Base-by-base conservation (phyloP, 768 basidiomycete species). In the Kondoa malvinella region DNA sequence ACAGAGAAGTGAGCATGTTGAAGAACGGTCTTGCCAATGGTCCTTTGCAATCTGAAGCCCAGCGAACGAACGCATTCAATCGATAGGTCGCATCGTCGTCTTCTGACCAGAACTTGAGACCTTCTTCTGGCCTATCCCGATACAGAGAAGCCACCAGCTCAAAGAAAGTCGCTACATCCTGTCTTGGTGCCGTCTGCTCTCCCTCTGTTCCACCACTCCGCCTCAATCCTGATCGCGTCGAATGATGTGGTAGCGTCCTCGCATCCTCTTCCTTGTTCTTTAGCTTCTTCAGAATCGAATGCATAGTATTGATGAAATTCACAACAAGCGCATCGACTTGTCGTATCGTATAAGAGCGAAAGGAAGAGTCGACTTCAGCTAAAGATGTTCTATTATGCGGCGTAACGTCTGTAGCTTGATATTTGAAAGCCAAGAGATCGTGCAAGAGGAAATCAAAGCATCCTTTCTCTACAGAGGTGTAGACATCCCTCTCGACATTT, bases 261-360 rank as follows among this genome's bases (percentile, higher is more conserved):
- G 86, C 76, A 74, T 95, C 91, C 76, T 94, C 91, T 75, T 95
- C 92, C 32, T 86, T 79, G 70, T 91, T 88, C 74, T 90, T 89
- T 75, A 95, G 87, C 57, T 76, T 75, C 34, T 74, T 72, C 1
- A 79, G 73, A 56, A 78, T 73, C 12, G 73, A 69, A 21, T 73
- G 74, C 63, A 76, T 74, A 57, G 73, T 75, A 34, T 72, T 70
- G 64, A 79, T 74, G 65, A 78, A 73, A 4, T 84, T 84, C 57
- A 86, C 82, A 29, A 92, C 77, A 15, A 91, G 82, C 0, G 80
- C 79, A 74, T 92, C 91, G 69, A 88, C 85, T 3, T 82, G 80
- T 33, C 81, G 78, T 25, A 91, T 77, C 12, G 91, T 77, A 16
- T 79, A 74, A 0, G 80, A 76, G 69, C 80, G 82, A 78, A 87